Evolutionary conservation across 2,329 filamentous ascomycete species (phyloP).

Genomic region (Zelopaecilomyces penicillatus): DNA sequence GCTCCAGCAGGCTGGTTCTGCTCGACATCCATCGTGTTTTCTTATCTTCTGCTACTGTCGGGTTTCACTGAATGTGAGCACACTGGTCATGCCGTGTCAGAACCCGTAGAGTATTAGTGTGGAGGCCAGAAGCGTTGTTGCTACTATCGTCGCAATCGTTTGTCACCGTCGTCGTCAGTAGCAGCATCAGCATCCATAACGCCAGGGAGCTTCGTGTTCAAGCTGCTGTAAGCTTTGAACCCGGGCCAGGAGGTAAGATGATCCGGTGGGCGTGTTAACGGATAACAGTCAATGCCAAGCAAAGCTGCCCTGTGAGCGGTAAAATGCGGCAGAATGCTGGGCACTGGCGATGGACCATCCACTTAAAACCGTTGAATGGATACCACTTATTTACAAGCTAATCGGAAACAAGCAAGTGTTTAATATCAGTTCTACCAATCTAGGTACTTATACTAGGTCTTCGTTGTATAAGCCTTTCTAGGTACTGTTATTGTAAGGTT

Average conservation of each 20-base stretch:
- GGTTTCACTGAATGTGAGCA: neutral
- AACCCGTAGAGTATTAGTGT: no score
- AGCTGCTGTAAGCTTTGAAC: slow-evolving; percentile 8
- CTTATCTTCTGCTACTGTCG: neutral
- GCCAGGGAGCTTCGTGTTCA: slow-evolving; percentile 6
- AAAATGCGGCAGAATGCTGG: slow-evolving; percentile 11
- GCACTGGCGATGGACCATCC: neutral
- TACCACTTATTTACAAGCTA: no score
- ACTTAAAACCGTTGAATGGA: no score
- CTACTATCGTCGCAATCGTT: neutral
- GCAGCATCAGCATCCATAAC: neutral
- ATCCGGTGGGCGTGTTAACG: slow-evolving; percentile 7
- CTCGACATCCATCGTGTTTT: slow-evolving; percentile 34
- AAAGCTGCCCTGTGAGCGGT: slow-evolving; percentile 11
- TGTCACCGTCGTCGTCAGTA: slow-evolving; percentile 5
- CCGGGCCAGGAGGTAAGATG: slow-evolving; percentile 10
- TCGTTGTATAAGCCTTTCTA: no score
- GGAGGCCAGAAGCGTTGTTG: no score
- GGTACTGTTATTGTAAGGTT: no score
- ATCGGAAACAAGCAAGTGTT: no score
- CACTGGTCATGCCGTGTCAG: neutral
- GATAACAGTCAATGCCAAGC: no score
- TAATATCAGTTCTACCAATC: no score
- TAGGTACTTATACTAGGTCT: no score
- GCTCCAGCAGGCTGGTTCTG: slow-evolving; percentile 37